phyloP scores from a whole-genome alignment of 257 asterid species.

The Rauvolfia tetraphylla region DNA sequence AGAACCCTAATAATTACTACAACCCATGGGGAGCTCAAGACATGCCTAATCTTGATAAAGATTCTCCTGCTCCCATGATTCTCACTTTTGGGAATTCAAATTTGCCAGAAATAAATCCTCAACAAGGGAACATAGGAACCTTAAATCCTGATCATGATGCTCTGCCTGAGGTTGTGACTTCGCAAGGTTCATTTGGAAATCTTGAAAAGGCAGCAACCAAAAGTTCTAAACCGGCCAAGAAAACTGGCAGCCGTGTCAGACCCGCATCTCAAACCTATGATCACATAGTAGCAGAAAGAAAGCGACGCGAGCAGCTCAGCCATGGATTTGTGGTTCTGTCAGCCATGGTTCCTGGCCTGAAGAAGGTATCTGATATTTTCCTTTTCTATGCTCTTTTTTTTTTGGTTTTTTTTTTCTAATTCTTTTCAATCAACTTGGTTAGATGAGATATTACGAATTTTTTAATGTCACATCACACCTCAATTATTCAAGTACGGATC shows the following conservation, averaged over 20 bases:
- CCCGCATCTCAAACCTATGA: conserved; percentile 41
- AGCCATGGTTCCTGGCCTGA: conserved; percentile 47
- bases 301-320: conserved; percentile 46
- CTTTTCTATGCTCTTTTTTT: too few relatives aligned
- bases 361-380: conserved; percentile 27
- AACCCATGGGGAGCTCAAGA: not conserved
- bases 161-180: conserved; percentile 5
- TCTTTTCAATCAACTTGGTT: too few relatives aligned
- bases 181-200: not conserved
- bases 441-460: too few relatives aligned
- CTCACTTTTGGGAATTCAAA: conserved; percentile 21
- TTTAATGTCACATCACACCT: too few relatives aligned
- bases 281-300: conserved; percentile 46
- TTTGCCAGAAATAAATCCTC: conserved; percentile 6
- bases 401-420: too few relatives aligned
- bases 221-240: not conserved
- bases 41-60: not conserved
- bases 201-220: not conserved
- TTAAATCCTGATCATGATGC: conserved; percentile 7
- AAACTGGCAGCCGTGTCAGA: conserved; percentile 27
- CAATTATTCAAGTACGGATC: too few relatives aligned
- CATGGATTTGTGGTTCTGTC: conserved; percentile 36
- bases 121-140: not conserved
- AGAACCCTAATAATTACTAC: not conserved
- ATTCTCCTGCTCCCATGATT: conserved; percentile 8